A percentile compares a stretch with the other conserved stretches of the same genome.
Evolutionary conservation across 2,329 filamentous ascomycete genomes (phyloP).

Genomic region (Alternaria metachromatica): DNA sequence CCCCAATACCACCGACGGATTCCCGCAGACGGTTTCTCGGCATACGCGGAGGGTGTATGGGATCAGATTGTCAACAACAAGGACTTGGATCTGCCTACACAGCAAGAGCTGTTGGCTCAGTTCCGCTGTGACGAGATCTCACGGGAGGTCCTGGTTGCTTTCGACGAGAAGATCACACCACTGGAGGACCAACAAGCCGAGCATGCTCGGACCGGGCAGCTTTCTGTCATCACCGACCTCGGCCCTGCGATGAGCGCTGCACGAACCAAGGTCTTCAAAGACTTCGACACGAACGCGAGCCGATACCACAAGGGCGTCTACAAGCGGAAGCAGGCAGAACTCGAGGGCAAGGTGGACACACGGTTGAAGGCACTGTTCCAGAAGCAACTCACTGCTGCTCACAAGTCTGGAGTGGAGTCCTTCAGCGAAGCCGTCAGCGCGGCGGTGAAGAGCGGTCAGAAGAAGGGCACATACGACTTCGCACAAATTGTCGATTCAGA

Average conservation of each 20-base stretch:
- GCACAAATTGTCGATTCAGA: constrained; percentile 88
- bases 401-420: constrained; percentile 82
- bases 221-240: constrained; percentile 74
- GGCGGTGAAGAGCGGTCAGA: constrained; percentile 90
- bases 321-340: constrained; percentile 79
- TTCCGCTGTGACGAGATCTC: constrained; percentile 98
- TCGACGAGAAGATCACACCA: constrained; percentile 81
- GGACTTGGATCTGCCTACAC: constrained; percentile 92
- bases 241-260: constrained; percentile 76
- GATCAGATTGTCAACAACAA: constrained; percentile 99
- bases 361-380: constrained; percentile 86
- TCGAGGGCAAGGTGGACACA: constrained; percentile 86
- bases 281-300: constrained; percentile 90
- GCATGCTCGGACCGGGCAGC: constrained; percentile 73
- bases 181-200: constrained; percentile 87
- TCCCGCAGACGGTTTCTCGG: constrained; percentile 93
- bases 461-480: constrained; percentile 94
- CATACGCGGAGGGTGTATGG: constrained; percentile 94
- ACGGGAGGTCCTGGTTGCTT: constrained; percentile 78
- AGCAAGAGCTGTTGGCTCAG: constrained; percentile 94
- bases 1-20: constrained; percentile 96
- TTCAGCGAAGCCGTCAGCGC: constrained; percentile 88
- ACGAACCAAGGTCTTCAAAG: constrained; percentile 74
- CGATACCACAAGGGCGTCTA: constrained; percentile 98
- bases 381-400: constrained; percentile 84